Evolutionary conservation across 106 monocot species (phyloP).

Genomic region (Dendrobium nobile): DNA sequence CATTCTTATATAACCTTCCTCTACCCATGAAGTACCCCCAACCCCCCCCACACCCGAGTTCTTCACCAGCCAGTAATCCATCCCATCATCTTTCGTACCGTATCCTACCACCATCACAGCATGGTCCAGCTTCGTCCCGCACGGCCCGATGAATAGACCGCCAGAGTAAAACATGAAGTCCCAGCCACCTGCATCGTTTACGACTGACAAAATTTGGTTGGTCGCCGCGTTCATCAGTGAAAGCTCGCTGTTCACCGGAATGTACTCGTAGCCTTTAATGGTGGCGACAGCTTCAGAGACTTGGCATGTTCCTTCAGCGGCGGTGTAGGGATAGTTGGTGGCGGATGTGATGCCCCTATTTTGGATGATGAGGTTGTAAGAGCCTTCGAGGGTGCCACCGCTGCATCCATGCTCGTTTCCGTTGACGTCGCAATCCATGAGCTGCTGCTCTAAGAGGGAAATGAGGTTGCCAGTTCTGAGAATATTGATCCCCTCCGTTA

Average conservation of each 20-base stretch:
- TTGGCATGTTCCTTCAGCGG: no score
- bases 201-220: background rate
- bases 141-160: constrained; percentile 1
- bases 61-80: constrained; percentile 11
- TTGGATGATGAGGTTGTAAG: constrained; percentile 61
- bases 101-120: no score
- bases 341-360: constrained; percentile 72
- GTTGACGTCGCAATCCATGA: constrained; percentile 61
- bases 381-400: constrained; percentile 71
- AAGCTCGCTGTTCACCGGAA: background rate
- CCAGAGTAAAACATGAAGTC: background rate
- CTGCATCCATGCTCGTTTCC: constrained; percentile 59
- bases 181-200: background rate
- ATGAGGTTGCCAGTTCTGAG: constrained; percentile 57
- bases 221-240: background rate
- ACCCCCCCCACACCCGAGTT: no score
- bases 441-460: constrained; percentile 64
- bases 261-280: background rate
- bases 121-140: constrained; percentile 8
- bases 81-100: no score
- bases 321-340: constrained; percentile 64
- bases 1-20: constrained; percentile 16
- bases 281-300: background rate
- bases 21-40: constrained; percentile 15
- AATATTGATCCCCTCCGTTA: constrained; percentile 60